These are phyloP conservation scores for Leccinum fibrillosum DNA, from an alignment of 768 basidiomycete genomes.

Conservation along the genomic window DNA sequence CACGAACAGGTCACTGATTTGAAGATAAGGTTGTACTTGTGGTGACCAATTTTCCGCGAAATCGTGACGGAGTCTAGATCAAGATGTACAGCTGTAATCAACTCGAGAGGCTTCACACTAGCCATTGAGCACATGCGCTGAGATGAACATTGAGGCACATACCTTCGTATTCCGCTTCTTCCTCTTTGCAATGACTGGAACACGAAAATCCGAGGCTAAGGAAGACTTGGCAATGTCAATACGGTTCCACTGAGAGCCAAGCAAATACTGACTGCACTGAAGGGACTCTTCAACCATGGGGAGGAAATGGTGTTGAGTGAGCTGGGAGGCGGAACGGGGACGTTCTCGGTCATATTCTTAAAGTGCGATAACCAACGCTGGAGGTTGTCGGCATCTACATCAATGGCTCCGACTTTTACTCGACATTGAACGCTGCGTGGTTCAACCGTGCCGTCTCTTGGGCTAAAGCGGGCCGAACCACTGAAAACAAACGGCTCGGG, in stretches of 20 bases:
- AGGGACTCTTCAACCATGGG: slow-evolving; percentile 30
- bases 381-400: slow-evolving; percentile 44
- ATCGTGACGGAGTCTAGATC: slow-evolving; percentile 47
- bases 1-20: slow-evolving; percentile 39
- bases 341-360: slow-evolving; percentile 3
- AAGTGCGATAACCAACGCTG: slow-evolving; percentile 13
- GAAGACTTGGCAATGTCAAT: slow-evolving; percentile 19
- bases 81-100: slow-evolving; percentile 41
- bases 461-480: slow-evolving; percentile 55
- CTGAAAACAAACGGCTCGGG: slow-evolving; percentile 43
- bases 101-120: slow-evolving; percentile 16
- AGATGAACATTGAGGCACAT: not conserved
- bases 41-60: slow-evolving; percentile 33
- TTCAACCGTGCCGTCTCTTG: slow-evolving; percentile 52
- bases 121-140: not conserved
- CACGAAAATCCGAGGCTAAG: slow-evolving; percentile 12
- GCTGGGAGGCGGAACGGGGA: not conserved
- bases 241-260: not conserved
- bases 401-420: slow-evolving; percentile 45
- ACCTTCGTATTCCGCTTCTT: slow-evolving; percentile 23
- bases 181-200: slow-evolving; percentile 9
- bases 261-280: slow-evolving; percentile 19
- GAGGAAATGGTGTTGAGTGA: slow-evolving; percentile 11
- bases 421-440: slow-evolving; percentile 48
- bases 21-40: slow-evolving; percentile 43